These are phyloP conservation scores for Sporothrix curviconia DNA, from an alignment of 2,329 filamentous ascomycete genomes.

Conservation along the genomic window DNA sequence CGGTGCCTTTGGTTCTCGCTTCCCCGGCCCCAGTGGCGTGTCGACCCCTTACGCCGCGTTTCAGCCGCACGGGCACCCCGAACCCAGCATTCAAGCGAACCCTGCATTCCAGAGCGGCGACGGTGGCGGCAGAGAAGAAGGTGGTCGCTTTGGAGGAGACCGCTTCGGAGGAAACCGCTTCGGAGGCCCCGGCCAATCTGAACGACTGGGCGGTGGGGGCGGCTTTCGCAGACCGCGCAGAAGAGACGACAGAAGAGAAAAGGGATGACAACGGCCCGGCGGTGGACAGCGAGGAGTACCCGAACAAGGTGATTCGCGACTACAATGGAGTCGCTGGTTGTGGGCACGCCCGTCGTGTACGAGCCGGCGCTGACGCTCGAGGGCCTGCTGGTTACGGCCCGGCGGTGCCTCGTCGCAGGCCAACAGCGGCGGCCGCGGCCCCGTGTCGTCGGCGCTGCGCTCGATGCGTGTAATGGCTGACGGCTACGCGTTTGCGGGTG, in stretches of 20 bases:
- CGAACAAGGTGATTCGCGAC: constrained; percentile 21
- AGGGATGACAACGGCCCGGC: too few relatives aligned
- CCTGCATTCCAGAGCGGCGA: too few relatives aligned
- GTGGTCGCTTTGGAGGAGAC: too few relatives aligned
- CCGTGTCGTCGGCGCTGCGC: constrained; percentile 29
- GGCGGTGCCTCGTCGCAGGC: constrained; percentile 25
- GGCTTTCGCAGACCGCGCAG: too few relatives aligned
- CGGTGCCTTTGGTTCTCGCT: background rate
- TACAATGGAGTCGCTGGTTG: constrained; percentile 26
- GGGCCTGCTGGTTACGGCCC: constrained; percentile 34
- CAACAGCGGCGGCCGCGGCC: constrained; percentile 24
- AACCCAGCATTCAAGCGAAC: background rate
- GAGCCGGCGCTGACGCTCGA: constrained; percentile 29
- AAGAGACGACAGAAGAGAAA: constrained; percentile 11
- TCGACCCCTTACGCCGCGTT: background rate
- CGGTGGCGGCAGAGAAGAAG: too few relatives aligned
- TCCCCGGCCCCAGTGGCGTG: constrained; percentile 7
- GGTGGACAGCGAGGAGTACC: too few relatives aligned
- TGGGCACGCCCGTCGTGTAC: constrained; percentile 25
- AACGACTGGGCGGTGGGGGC: too few relatives aligned
- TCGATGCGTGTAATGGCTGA: constrained; percentile 35
- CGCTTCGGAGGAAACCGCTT: too few relatives aligned
- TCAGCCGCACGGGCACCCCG: too few relatives aligned
- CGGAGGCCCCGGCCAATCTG: too few relatives aligned
- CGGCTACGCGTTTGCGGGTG: constrained; percentile 28